A percentile compares a stretch with the other conserved stretches of the same genome.
These are phyloP conservation scores for Emergomyces orientalis DNA, from an alignment of 2,329 filamentous ascomycete genomes.

Conservation along the genomic window DNA sequence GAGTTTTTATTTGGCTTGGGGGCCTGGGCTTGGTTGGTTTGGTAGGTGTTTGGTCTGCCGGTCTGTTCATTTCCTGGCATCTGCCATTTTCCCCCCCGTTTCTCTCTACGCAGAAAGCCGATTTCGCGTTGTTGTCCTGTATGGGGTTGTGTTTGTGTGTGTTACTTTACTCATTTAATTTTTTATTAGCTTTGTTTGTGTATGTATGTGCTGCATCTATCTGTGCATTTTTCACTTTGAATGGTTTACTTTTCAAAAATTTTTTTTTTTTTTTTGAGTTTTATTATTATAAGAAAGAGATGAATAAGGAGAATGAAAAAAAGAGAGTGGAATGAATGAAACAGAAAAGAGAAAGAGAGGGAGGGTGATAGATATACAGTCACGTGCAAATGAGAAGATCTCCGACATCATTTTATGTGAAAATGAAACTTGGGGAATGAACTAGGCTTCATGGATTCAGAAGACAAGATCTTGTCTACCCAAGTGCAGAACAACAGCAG, in stretches of 20 bases:
- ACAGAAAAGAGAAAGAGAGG: neutral
- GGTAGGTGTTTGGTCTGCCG: neutral
- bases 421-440: too few relatives aligned
- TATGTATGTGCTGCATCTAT: neutral
- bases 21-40: neutral
- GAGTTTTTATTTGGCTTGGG: neutral
- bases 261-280: neutral
- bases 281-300: neutral
- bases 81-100: neutral
- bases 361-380: neutral
- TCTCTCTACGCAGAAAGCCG: neutral
- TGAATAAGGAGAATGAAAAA: neutral
- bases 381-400: neutral
- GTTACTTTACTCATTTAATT: neutral
- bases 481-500: too few relatives aligned
- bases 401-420: neutral
- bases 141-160: neutral
- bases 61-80: neutral
- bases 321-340: neutral
- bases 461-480: too few relatives aligned
- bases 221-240: neutral
- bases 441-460: too few relatives aligned
- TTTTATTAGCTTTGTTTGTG: neutral
- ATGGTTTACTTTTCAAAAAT: too few relatives aligned
- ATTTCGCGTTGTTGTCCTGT: neutral